Base-by-base conservation (phyloP, 805 yeast genomes). In the Metschnikowia lunata region DNA sequence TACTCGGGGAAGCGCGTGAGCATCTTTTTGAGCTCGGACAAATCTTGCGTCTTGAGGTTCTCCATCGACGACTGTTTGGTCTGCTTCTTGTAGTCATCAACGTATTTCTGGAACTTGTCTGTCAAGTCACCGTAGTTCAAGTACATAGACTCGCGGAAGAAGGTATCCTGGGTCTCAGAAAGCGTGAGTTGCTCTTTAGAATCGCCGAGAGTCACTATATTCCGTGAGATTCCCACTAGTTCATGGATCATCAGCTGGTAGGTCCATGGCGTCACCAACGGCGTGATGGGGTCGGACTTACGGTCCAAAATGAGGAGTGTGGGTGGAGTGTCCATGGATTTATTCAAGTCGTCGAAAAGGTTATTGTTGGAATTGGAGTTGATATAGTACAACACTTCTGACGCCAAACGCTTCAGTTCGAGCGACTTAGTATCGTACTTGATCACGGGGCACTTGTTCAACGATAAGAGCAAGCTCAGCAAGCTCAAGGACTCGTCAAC, bases 181-280 rank as follows among this genome's bases (percentile, higher is more conserved):
- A 49, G 80, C 63, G 47, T 80, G 66, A 51, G 53, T 48, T 60
- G 67, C 44, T 66, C 72, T 26, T 76, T 80, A 1, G 84, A 77
- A 1, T 63, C 56, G 0, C 82, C 69, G 30, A 90, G 62, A 53
- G 80, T 84, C 4, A 88, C 95, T 2, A 90, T 77, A 55, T 93
- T 91, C 58, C 88, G 84, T 30, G 73, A 68, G 46, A 93, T 86
- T 2, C 91, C 96, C 28, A 93, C 69, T 18, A 89, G 75, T 61
- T 95, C 98, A 61, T 91, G 96, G 13, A 93, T 88, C 98, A 93
- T 91, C 2, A 97, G 86, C 60, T 91, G 98, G 64, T 88, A 93
- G 1, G 99, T 90, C 99, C 99, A 93, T 2, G 98, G 99, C 33
- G 84, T 79, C 39, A 93, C 67, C 28, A 93, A 72, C 1, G 99